These are phyloP conservation scores for Coffea canephora DNA, from an alignment of 257 asterid species.

Conservation along the genomic window DNA sequence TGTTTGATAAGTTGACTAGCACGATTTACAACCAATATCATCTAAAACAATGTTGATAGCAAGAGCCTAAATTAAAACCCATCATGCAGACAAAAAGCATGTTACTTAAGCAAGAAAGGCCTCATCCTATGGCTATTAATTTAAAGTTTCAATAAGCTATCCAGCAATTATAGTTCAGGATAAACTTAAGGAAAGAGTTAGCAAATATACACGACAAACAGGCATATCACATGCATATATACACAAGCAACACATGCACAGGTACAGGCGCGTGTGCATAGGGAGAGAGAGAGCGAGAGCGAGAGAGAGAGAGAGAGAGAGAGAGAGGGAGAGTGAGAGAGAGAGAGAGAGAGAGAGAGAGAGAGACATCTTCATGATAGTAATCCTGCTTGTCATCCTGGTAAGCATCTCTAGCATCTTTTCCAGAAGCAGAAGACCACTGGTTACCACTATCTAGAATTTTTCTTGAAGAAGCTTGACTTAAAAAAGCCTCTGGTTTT, in stretches of 20 bases:
- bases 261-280: too few species aligned
- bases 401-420: conserved; percentile 42
- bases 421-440: conserved; percentile 70
- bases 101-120: background rate
- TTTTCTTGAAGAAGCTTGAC: conserved; percentile 55
- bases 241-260: too few species aligned
- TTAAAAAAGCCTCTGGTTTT: conserved; percentile 61
- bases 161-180: too few species aligned
- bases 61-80: background rate
- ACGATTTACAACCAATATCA: background rate
- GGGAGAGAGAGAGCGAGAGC: conserved; percentile 24
- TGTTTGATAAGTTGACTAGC: background rate
- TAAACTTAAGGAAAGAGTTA: background rate
- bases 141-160: background rate
- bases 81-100: background rate
- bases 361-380: conserved; percentile 60
- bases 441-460: conserved; percentile 51
- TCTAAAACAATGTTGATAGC: background rate
- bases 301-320: conserved; percentile 30
- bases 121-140: background rate
- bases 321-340: conserved; percentile 15
- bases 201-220: background rate
- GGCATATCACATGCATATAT: background rate
- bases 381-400: conserved; percentile 43
- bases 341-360: conserved; percentile 29